Evolutionary conservation across 176 grass and related monocot genomes (phyloP).

Genomic region (Guadua angustifolia): DNA sequence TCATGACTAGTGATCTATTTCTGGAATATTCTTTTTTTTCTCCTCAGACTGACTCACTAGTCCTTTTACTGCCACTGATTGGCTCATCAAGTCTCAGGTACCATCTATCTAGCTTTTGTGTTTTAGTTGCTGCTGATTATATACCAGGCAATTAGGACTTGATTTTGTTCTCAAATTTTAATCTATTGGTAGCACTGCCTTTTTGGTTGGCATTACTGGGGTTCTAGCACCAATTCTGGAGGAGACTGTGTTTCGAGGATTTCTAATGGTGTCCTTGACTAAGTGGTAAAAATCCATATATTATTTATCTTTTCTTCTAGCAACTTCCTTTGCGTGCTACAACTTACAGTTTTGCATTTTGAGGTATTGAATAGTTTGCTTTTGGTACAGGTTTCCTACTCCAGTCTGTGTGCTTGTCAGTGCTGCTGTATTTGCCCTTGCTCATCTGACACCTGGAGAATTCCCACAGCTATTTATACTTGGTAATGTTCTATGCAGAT

Average conservation of each 20-base stretch:
- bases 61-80: slow-evolving; percentile 82
- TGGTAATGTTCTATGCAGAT: slow-evolving; percentile 55
- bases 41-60: slow-evolving; percentile 80
- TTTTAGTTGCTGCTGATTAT: slow-evolving; percentile 33
- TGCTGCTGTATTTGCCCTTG: slow-evolving; percentile 79
- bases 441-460: slow-evolving; percentile 92
- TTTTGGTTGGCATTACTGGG: slow-evolving; percentile 83
- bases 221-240: slow-evolving; percentile 93
- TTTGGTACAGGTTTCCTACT: slow-evolving; percentile 76
- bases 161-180: slow-evolving; percentile 38
- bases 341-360: slow-evolving; percentile 17
- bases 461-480: slow-evolving; percentile 90
- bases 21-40: slow-evolving; percentile 28
- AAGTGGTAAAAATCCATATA: slow-evolving; percentile 67
- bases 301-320: slow-evolving; percentile 27
- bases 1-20: not conserved
- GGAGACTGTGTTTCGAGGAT: slow-evolving; percentile 95
- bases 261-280: slow-evolving; percentile 88
- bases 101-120: slow-evolving; percentile 11
- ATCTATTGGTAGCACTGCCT: slow-evolving; percentile 68
- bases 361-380: slow-evolving; percentile 5
- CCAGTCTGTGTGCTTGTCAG: slow-evolving; percentile 76
- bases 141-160: slow-evolving; percentile 7
- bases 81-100: slow-evolving; percentile 90
- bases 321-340: slow-evolving; percentile 14